Base-by-base conservation (phyloP, 805 yeast genomes). In the Pichia nakasei region DNA sequence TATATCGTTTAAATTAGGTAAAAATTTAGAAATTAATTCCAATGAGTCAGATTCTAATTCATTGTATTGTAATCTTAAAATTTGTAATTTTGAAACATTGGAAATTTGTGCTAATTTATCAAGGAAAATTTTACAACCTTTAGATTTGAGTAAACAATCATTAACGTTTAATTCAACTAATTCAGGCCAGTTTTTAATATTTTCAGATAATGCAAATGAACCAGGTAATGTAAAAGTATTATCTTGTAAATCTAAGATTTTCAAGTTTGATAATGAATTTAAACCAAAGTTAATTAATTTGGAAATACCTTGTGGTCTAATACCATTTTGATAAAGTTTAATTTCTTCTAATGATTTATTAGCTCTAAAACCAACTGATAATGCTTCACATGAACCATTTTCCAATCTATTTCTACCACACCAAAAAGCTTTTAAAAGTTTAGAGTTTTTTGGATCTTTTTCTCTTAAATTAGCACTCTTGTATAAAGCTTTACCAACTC, bases 381-480 rank as follows among this genome's bases (percentile, higher is more conserved):
- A 75, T 51, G 84, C 82, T 54, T 80, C 79, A 63, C 87, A 77
- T 6, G 97, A 88, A 3, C 97, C 98, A 62, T 88, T 88, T 63
- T 93, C 99, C 52, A 93, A 75, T 65, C 99, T 83, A 66, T 93
- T 93, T 67, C 99, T 78, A 51, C 98, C 98, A 67, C 99, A 93
- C 56, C 93, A 76, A 52, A 93, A 91, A 1, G 97, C 86, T 56
- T 82, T 80, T 58, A 88, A 73, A 15, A 76, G 64, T 27, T 69
- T 65, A 43, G 26, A 59, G 55, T n/a, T 63, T 60, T 39, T 62
- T 62, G 38, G 32, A 4, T 27, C 24, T 19, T 37, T 18, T 31
- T 48, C 49, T 37, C 55, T 46, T 50, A 68, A 61, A 65, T 88
- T 88, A 45, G 80, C 81, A 41, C 91, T 73, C 53, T 75, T 72